Evolutionary conservation across 106 monocot genomes (phyloP).

Genomic region (Posidonia australis): DNA sequence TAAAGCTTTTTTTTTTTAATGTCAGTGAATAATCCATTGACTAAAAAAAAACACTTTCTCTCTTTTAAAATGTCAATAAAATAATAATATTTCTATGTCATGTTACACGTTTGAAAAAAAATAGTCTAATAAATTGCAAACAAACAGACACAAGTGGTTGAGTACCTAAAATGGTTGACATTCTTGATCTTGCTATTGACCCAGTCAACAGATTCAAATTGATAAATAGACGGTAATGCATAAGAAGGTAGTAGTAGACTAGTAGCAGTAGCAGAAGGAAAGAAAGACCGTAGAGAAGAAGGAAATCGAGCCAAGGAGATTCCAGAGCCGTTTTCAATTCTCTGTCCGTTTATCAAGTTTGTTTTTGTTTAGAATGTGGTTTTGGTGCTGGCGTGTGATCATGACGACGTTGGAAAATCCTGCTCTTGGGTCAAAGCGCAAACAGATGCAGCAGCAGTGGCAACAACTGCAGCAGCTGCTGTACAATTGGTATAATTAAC

Average conservation of each 20-base stretch:
- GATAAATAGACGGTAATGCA: not conserved
- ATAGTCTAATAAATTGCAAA: too few relatives aligned
- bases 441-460: not conserved
- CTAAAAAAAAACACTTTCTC: too few relatives aligned
- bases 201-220: not conserved
- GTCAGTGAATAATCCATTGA: too few relatives aligned
- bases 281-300: too few relatives aligned
- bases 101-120: too few relatives aligned
- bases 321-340: slow-evolving; percentile 18
- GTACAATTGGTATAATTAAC: not conserved
- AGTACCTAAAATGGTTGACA: not conserved
- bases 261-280: too few relatives aligned
- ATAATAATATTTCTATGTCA: too few relatives aligned
- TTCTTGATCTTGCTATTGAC: not conserved
- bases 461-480: not conserved
- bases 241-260: too few relatives aligned
- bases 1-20: too few relatives aligned
- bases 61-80: too few relatives aligned
- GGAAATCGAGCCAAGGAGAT: too few relatives aligned
- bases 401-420: not conserved
- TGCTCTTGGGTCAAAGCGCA: slow-evolving; percentile 1
- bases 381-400: too few relatives aligned
- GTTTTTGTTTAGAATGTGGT: not conserved
- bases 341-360: not conserved
- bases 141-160: not conserved